Conservation (phyloP, 2,329 filamentous ascomycete species). For the Ceratocystis cacaofunesta region DNA sequence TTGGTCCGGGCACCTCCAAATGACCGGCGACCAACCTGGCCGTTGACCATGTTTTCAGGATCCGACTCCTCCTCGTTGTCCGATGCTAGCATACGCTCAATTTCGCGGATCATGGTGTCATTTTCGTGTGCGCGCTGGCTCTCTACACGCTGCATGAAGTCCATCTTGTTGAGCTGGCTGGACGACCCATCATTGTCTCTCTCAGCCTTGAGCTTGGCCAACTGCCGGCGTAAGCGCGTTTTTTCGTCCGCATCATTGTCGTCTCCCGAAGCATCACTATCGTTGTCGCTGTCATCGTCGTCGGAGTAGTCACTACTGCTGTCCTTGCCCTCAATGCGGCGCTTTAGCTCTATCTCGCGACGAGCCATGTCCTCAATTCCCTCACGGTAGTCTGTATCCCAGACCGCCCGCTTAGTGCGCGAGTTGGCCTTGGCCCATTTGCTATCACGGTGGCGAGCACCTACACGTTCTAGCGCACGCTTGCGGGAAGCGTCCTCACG, state of each 20-base stretch:
- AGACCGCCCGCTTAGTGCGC: slow-evolving; percentile 62
- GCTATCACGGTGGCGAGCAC: slow-evolving; percentile 70
- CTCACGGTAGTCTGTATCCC: slow-evolving; percentile 74
- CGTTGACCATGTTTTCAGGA: slow-evolving; percentile 32
- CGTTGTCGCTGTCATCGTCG: slow-evolving; percentile 38
- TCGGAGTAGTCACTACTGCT: slow-evolving; percentile 38
- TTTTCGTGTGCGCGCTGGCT: slow-evolving; percentile 63
- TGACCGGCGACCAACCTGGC: slow-evolving; percentile 46
- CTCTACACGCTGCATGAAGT: slow-evolving; percentile 89
- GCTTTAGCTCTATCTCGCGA: slow-evolving; percentile 66
- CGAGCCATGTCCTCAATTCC: slow-evolving; percentile 69
- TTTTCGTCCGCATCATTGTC: slow-evolving; percentile 34
- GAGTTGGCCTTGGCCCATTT: slow-evolving; percentile 84
- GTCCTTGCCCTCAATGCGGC: slow-evolving; percentile 55
- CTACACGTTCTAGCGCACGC: slow-evolving; percentile 72
- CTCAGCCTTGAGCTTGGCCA: slow-evolving; percentile 29
- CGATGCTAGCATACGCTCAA: slow-evolving; percentile 58
- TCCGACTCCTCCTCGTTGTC: slow-evolving; percentile 40
- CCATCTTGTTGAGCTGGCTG: slow-evolving; percentile 65
- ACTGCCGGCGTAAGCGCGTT: slow-evolving; percentile 32
- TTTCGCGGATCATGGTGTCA: slow-evolving; percentile 55
- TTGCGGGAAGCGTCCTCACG: slow-evolving; percentile 53
- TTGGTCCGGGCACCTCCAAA: slow-evolving; percentile 29
- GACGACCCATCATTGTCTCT: slow-evolving; percentile 38
- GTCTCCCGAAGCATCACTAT: slow-evolving; percentile 24